Base-by-base conservation (phyloP, 768 basidiomycete species). In the Russula abietina region DNA sequence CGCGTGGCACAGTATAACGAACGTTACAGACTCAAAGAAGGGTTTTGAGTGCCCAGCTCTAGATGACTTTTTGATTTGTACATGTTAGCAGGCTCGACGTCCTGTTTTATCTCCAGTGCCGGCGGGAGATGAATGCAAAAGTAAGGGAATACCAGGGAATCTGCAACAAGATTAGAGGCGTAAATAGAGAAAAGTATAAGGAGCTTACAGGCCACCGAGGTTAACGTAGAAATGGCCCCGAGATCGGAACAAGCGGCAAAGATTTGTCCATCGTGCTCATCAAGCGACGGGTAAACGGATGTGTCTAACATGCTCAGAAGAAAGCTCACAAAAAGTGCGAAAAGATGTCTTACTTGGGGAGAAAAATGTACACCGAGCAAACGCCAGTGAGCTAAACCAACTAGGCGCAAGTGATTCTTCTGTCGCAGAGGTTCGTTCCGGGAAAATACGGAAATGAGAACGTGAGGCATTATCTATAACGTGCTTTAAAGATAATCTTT, bases 71-170 rank as follows among this genome's bases (percentile, higher is more conserved):
- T 49, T 60, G 48, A 62, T 6, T 67, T 61, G 16, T 72, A 60
- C 51, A 69, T 66, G 57, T 57, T 55, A 67, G 43, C 71, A 38
- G 59, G 73, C 26, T 43, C 55, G 43, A 57, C 49, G 38, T 48
- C 57, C 32, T 56, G 58, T 6, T 4, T 49, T 8, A 38, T 30
- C 28, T 7, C 53, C 9, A 22, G 4, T 17, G 43, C 58, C 10
- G 7, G 48, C 17, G 51, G 45, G 38, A 53, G 45, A 64, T 55
- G 45, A 26, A 33, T 3, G 33, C 11, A 33, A 33, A 64, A 39
- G 39, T 49, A 59, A 28, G 62, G 62, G 43, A 59, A 64, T 28
- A 64, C 57, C 17, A 48, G 52, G 30, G 62, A 57, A 59, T 70
- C 69, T 70, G 52, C 4, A 48, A 49, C 12, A 7, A 39, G 33